Evolutionary conservation across 192 early-diverging fungal species (phyloP).

Genomic region (Phlyctochytrium arcticum): DNA sequence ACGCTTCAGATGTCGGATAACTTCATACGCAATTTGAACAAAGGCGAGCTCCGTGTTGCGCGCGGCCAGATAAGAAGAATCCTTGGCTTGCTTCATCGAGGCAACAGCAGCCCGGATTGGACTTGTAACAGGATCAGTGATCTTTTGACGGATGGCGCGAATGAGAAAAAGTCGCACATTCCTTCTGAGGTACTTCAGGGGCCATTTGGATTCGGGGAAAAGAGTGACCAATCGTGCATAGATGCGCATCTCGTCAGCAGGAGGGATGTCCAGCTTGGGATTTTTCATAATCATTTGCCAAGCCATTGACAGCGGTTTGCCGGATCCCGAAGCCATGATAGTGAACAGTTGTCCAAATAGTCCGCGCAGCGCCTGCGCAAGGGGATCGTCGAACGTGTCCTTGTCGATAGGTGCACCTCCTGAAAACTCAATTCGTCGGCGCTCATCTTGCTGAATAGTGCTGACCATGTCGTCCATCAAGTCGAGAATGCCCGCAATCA

Average conservation of each 20-base stretch:
- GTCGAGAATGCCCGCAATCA: background rate
- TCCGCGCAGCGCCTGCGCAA: conserved; percentile 4
- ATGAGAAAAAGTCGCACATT: conserved; percentile 10
- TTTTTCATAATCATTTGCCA: conserved; percentile 14
- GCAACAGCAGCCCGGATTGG: conserved; percentile 11
- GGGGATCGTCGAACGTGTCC: background rate
- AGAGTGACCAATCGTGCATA: no score
- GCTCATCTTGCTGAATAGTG: no score
- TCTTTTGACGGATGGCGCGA: conserved; percentile 11
- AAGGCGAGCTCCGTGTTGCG: conserved; percentile 16
- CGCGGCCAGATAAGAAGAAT: background rate
- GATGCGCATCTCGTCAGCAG: no score
- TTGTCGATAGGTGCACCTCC: background rate
- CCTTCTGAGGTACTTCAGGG: background rate
- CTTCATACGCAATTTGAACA: conserved; percentile 8
- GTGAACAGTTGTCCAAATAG: conserved; percentile 19
- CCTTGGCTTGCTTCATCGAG: conserved; percentile 2
- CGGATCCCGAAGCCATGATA: conserved; percentile 6
- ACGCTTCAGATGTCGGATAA: conserved; percentile 8
- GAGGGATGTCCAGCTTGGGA: no score
- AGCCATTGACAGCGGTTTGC: conserved; percentile 14
- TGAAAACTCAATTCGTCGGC: background rate
- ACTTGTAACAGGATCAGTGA: conserved; percentile 18
- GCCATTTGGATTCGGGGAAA: conserved; percentile 18
- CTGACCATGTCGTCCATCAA: no score